Evolutionary conservation across 2,329 filamentous ascomycete genomes (phyloP).

Genomic region (Tolypocladium tundrense): DNA sequence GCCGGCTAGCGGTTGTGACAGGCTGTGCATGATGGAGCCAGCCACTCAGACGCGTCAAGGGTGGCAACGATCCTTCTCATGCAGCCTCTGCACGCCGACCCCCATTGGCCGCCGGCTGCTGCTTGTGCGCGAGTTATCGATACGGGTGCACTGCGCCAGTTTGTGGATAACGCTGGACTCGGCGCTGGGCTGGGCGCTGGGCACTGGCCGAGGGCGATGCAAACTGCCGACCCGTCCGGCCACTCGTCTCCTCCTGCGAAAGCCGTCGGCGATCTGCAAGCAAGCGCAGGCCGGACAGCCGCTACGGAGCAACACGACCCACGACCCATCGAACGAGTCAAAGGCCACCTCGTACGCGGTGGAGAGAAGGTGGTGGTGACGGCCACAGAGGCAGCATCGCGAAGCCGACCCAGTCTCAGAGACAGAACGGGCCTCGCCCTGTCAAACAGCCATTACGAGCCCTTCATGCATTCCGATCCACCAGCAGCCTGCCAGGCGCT

Average conservation of each 20-base stretch:
- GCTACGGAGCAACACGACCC: background rate
- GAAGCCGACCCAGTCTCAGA: conserved; percentile 5
- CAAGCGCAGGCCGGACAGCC: conserved; percentile 3
- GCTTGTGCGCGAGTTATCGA: background rate
- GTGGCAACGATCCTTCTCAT: conserved; percentile 12
- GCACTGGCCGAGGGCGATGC: conserved; percentile 8
- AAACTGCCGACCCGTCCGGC: conserved; percentile 10
- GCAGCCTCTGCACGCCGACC: conserved; percentile 9
- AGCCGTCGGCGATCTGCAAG: conserved; percentile 11
- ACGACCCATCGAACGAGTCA: background rate
- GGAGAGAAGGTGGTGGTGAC: background rate
- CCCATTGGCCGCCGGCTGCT: conserved; percentile 8
- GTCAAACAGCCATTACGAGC: conserved; percentile 11
- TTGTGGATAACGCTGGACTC: background rate
- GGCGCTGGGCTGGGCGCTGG: background rate
- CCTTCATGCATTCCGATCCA: conserved; percentile 22
- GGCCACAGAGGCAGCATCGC: conserved; percentile 7
- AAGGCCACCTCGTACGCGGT: background rate
- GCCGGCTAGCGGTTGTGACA: conserved; percentile 1
- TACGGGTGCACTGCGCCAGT: background rate
- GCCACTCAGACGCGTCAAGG: conserved; percentile 9
- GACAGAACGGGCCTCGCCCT: conserved; percentile 6
- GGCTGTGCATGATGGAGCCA: conserved; percentile 6
- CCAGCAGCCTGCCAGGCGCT: background rate
- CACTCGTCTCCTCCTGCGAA: conserved; percentile 4